These are phyloP conservation scores for Coriolopsis trogii DNA, from an alignment of 1,284 basidiomycete genomes.

Conservation along the genomic window DNA sequence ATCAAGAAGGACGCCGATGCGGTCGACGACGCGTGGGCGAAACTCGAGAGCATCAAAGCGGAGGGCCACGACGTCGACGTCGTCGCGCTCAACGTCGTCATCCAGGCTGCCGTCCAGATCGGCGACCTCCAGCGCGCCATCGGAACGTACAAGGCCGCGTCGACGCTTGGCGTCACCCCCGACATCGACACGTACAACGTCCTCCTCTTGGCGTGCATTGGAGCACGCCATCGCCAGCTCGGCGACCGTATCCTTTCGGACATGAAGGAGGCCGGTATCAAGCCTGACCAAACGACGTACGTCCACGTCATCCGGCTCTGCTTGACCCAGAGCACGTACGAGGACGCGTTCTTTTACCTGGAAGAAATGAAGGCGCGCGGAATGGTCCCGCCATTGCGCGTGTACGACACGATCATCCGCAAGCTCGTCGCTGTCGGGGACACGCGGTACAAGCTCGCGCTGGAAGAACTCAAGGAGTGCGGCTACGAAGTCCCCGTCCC, in stretches of 20 bases:
- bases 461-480: conserved; percentile 69
- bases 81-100: conserved; percentile 63
- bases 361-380: conserved; percentile 81
- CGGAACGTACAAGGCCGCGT: conserved; percentile 70
- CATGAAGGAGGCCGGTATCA: conserved; percentile 57
- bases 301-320: conserved; percentile 69
- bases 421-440: conserved; percentile 64
- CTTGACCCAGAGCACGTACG: conserved; percentile 72
- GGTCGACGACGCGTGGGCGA: conserved; percentile 68
- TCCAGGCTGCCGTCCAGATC: conserved; percentile 63
- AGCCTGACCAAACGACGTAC: conserved; percentile 63
- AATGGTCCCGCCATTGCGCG: conserved; percentile 51
- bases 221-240: conserved; percentile 55
- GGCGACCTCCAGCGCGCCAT: conserved; percentile 78
- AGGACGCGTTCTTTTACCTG: conserved; percentile 86
- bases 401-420: conserved; percentile 67
- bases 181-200: conserved; percentile 71
- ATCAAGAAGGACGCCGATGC: conserved; percentile 52
- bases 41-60: conserved; percentile 62
- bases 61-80: conserved; percentile 57
- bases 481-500: conserved; percentile 41
- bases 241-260: conserved; percentile 65
- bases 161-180: conserved; percentile 58
- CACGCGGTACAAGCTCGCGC: conserved; percentile 62
- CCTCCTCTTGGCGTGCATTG: conserved; percentile 68